Evolutionary conservation across 2,329 filamentous ascomycete genomes (phyloP).

Genomic region (Chrysosporium keratinophilum): DNA sequence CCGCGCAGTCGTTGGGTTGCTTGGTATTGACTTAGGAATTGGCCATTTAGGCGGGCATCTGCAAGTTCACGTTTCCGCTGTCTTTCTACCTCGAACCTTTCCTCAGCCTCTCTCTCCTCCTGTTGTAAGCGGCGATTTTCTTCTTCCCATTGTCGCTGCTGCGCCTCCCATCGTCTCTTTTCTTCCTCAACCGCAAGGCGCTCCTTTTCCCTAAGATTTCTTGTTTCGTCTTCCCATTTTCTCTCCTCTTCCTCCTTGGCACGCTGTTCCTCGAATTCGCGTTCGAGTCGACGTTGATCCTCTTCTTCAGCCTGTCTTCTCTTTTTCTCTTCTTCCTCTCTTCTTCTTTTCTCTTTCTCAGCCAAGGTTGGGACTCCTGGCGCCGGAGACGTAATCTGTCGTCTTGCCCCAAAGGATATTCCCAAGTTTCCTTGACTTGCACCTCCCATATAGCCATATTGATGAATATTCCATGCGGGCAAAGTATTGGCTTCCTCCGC

Average conservation of each 20-base stretch:
- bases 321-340: slow-evolving; percentile 43
- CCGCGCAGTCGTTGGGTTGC: slow-evolving; percentile 49
- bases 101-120: slow-evolving; percentile 65
- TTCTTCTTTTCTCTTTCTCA: slow-evolving; percentile 66
- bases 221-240: slow-evolving; percentile 39
- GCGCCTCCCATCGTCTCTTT: slow-evolving; percentile 41
- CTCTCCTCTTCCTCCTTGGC: slow-evolving; percentile 39
- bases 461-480: slow-evolving; percentile 95
- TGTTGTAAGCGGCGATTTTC: slow-evolving; percentile 61
- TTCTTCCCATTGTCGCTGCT: slow-evolving; percentile 59
- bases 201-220: slow-evolving; percentile 43
- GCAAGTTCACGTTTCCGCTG: slow-evolving; percentile 49
- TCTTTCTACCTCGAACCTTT: slow-evolving; percentile 56
- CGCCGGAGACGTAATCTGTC: slow-evolving; percentile 79
- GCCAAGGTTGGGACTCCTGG: slow-evolving; percentile 70
- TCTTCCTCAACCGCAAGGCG: slow-evolving; percentile 38
- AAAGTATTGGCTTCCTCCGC: slow-evolving; percentile 68
- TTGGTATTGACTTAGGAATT: slow-evolving; percentile 79
- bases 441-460: slow-evolving; percentile 97
- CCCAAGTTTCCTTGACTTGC: slow-evolving; percentile 93
- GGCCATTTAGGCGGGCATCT: slow-evolving; percentile 63
- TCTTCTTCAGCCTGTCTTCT: slow-evolving; percentile 45
- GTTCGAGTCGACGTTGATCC: slow-evolving; percentile 35
- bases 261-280: slow-evolving; percentile 43
- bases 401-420: slow-evolving; percentile 78